These are phyloP conservation scores for Populus trichocarpa DNA, from an alignment of 441 rosid species.

Conservation along the genomic window DNA sequence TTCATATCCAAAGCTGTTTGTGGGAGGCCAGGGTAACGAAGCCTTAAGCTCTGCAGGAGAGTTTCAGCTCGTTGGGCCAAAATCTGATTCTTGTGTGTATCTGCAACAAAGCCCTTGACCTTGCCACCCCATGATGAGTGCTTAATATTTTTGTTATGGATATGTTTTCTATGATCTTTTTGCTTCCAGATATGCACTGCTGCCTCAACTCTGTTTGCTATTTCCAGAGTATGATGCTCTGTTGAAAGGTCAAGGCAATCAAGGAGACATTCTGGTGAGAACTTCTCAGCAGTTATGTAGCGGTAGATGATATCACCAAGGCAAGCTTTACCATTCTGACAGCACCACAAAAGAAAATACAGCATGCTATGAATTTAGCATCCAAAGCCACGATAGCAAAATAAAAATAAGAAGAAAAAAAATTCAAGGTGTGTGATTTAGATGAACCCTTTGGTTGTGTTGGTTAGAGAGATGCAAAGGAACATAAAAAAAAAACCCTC, in stretches of 20 bases:
- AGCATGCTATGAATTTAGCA: background rate
- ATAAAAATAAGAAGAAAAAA: too few species aligned
- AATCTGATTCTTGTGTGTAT: conserved; percentile 48
- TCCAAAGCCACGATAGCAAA: background rate
- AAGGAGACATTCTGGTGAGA: conserved; percentile 85
- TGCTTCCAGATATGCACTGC: conserved; percentile 84
- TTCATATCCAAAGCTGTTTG: conserved; percentile 47
- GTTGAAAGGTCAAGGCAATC: conserved; percentile 91
- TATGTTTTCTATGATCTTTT: conserved; percentile 53
- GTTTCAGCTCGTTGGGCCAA: conserved; percentile 80
- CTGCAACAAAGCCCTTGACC: conserved; percentile 84
- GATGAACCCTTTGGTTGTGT: too few species aligned
- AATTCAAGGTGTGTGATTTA: background rate
- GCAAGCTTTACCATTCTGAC: conserved; percentile 83
- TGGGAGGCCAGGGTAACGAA: conserved; percentile 89
- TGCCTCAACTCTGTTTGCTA: conserved; percentile 78
- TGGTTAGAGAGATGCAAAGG: too few species aligned
- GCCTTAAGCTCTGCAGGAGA: conserved; percentile 68
- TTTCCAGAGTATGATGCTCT: conserved; percentile 82
- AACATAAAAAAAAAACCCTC: background rate
- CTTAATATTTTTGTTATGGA: conserved; percentile 40
- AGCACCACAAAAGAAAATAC: conserved; percentile 11
- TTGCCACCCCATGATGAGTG: conserved; percentile 84
- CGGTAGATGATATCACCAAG: conserved; percentile 86
- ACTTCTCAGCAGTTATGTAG: conserved; percentile 71